Conservation (phyloP, 805 yeast genomes). For the Spathaspora sp. region DNA sequence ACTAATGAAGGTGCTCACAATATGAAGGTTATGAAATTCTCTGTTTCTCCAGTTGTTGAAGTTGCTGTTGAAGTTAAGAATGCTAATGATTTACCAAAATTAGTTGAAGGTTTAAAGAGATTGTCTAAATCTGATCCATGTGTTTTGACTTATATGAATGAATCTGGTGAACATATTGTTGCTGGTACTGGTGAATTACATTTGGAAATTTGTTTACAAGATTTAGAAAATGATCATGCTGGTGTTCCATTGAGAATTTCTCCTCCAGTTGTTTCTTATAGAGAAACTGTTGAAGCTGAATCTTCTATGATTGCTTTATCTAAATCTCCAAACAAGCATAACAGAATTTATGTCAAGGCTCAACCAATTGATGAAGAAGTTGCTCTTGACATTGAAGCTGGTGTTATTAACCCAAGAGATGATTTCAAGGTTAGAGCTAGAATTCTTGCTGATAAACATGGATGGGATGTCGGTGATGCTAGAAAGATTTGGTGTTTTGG, state of each 20-base stretch:
- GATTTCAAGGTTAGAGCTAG: slow-evolving; percentile 99
- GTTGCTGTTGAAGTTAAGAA: slow-evolving; percentile 99
- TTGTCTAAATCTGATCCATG: slow-evolving; percentile 99
- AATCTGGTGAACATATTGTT: slow-evolving; percentile 99
- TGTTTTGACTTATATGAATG: slow-evolving; percentile 82
- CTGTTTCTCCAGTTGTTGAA: slow-evolving; percentile 99
- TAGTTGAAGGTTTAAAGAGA: slow-evolving; percentile 99
- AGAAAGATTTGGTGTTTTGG: slow-evolving; percentile 99
- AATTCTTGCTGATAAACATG: slow-evolving; percentile 96
- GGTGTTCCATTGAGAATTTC: slow-evolving; percentile 98
- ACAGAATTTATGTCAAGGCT: slow-evolving; percentile 98
- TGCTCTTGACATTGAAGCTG: slow-evolving; percentile 85
- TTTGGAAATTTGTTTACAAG: slow-evolving; percentile 94
- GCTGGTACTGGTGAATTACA: slow-evolving; percentile 99
- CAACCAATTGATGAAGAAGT: slow-evolving; percentile 94
- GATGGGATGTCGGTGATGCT: slow-evolving; percentile 99
- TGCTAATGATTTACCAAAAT: slow-evolving; percentile 98
- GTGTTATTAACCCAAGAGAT: slow-evolving; percentile 91
- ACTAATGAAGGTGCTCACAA: slow-evolving; percentile 96
- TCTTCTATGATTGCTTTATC: slow-evolving; percentile 96
- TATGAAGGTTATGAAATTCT: slow-evolving; percentile 99
- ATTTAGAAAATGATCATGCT: slow-evolving; percentile 98
- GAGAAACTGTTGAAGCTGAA: slow-evolving; percentile 95
- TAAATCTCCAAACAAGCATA: slow-evolving; percentile 99
- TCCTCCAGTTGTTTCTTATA: slow-evolving; percentile 97